Evolutionary conservation across 495 filamentous ascomycete genomes (phyloP), one percentile per base, ranked within the genome.

Genomic region (Margaritispora aquatica): DNA sequence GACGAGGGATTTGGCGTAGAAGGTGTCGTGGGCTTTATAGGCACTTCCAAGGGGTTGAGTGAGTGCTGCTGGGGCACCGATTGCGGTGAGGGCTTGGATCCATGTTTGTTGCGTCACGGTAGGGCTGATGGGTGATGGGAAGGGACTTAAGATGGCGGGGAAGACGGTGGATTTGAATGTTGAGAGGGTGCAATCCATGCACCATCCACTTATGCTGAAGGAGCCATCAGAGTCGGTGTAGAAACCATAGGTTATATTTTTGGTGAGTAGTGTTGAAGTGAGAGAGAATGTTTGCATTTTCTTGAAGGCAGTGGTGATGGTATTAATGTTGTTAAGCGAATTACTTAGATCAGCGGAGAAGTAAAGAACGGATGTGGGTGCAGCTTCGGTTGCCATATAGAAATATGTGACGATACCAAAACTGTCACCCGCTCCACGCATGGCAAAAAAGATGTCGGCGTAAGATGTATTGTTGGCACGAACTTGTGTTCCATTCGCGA

Each of bases 371-470:
- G 71, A 64, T 15, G 64, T 66, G 0, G 86, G 86, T 27, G 84
- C 84, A 0, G 79, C 72, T 22, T 81, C 74, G 0, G 84, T 88
- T 54, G 74, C 72, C 19, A 88, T 53, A 26, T 85, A 78, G 58
- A 89, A 87, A 49, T 77, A 76, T 31, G 83, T 86, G 55, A 85
- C 75, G 57, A 88, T 75, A 52, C 83, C 86, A 55, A 87, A 84
- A 19, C 79, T 80, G 15, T 83, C 78, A 19, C 75, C 83, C 1
- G 86, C 83, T 5, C 84, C 84, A 54, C 76, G 74, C 54, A 87
- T 68, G 13, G 78, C 81, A 69, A 77, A 62, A 23, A 51, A 44
- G 5, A 46, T 63, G 61, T 73, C 48, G 66, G 69, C 34, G 31
- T 52, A 31, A 3, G 44, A 57, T 0, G 29, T 57, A 7, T 52